Conservation (phyloP, 768 basidiomycete genomes). For the Podaxis sp. region DNA sequence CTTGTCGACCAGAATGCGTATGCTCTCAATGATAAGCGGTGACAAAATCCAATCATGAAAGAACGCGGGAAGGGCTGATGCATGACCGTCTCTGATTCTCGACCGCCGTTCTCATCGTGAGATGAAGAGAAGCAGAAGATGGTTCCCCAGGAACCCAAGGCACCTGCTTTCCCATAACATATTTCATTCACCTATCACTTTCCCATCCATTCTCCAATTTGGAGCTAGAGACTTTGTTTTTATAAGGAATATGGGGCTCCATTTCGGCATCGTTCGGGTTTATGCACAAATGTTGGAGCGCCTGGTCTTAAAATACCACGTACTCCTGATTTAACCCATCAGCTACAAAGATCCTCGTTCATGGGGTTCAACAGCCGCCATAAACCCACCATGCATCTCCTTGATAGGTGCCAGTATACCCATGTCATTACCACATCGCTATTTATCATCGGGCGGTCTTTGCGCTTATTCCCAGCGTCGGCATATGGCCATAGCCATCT, state of each 20-base stretch:
- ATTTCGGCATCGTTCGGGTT: not conserved
- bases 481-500: not conserved
- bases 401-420: not conserved
- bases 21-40: no score
- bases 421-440: not conserved
- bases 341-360: not conserved
- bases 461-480: not conserved
- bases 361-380: not conserved
- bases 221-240: not conserved
- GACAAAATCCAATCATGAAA: no score
- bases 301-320: not conserved
- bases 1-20: no score
- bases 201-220: not conserved
- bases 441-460: not conserved
- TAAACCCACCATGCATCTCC: not conserved
- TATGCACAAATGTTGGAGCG: not conserved
- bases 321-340: not conserved
- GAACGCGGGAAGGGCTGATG: no score
- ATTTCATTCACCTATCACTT: not conserved
- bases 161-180: not conserved
- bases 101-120: not conserved
- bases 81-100: no score
- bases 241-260: not conserved
- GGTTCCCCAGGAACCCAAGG: not conserved
- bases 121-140: not conserved